Evolutionary conservation across 164 flowering plant genomes (phyloP), one percentile per base, ranked within the genome.

Genomic region (Vitis riparia): DNA sequence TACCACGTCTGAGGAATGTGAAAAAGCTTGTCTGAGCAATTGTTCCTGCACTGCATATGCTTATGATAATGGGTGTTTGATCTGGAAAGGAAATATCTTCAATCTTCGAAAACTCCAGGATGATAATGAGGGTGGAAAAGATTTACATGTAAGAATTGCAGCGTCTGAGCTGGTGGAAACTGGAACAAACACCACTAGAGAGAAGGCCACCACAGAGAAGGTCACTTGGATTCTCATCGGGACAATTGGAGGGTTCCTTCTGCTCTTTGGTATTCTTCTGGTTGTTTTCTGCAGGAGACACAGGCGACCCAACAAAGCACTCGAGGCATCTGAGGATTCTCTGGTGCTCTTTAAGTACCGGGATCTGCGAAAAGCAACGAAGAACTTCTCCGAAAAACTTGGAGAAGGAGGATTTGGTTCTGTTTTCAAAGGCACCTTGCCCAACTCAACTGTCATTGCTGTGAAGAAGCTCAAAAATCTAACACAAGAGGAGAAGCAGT

Each of bases 391-490:
- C 0, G 84, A 83, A 16, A 84, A 80, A 19, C 66, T 86, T 14
- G 89, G 88, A 14, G 87, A 81, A 13, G 89, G 91, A 61, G 87
- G 82, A 11, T 86, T 84, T 68, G 89, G 89, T 17, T 84, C 83
- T 64, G 89, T 84, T 30, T 86, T 76, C 51, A 84, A 79, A 65
- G 91, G 89, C 29, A 73, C 77, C 5, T 64, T 80, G 63, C 78
- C 83, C 11, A 77, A 82, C 67, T 75, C 81, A 11, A 69, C 80
- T 14, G 67, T 66, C 15, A 64, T 86, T 17, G 88, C 89, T 0
- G 86, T 82, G 67, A 86, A 86, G 82, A 77, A 73, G 63, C 88
- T 88, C 3, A 84, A 86, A 65, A 74, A 85, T 71, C 15, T 74
- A 15, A 68, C 75, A 13, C 94, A 87, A 72, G 86, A 85, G 7